Evolutionary conservation across 805 yeast genomes (phyloP).

Genomic region (Schwanniomyces polymorphus): DNA sequence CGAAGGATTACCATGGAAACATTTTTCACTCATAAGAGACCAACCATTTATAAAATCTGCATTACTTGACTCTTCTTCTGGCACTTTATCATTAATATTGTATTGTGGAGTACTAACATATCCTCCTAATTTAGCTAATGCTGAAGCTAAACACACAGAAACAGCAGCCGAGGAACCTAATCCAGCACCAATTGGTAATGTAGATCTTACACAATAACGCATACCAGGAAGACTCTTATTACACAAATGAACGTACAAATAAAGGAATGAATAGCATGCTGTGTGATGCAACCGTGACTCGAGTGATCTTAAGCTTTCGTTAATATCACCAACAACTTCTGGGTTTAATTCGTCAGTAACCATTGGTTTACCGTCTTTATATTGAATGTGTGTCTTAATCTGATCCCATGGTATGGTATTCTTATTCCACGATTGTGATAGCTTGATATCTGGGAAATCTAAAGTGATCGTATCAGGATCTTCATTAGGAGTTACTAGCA

Average conservation of each 20-base stretch:
- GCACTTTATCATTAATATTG: constrained; percentile 28
- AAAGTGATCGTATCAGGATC: constrained; percentile 48
- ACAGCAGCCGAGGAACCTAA: constrained; percentile 92
- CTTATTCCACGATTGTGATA: constrained; percentile 63
- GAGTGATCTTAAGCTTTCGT: constrained; percentile 44
- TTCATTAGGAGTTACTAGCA: constrained; percentile 56
- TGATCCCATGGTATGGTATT: constrained; percentile 62
- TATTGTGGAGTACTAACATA: constrained; percentile 44
- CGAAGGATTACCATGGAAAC: constrained; percentile 95
- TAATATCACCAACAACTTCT: constrained; percentile 52
- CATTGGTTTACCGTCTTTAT: constrained; percentile 21
- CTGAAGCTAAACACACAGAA: constrained; percentile 80
- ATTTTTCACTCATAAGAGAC: constrained; percentile 92
- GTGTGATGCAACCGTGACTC: constrained; percentile 62
- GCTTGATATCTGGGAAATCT: constrained; percentile 81
- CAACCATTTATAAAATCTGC: constrained; percentile 72
- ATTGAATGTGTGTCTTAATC: constrained; percentile 18
- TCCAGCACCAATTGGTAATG: constrained; percentile 95
- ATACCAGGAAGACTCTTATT: constrained; percentile 45
- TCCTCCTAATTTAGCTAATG: constrained; percentile 62
- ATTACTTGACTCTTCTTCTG: constrained; percentile 35
- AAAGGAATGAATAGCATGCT: constrained; percentile 82
- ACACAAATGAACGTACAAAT: constrained; percentile 66
- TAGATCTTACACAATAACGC: constrained; percentile 70
- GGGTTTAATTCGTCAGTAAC: constrained; percentile 59